These are phyloP conservation scores for Patellaria atrata DNA, from an alignment of 495 filamentous ascomycete species.

Conservation along the genomic window DNA sequence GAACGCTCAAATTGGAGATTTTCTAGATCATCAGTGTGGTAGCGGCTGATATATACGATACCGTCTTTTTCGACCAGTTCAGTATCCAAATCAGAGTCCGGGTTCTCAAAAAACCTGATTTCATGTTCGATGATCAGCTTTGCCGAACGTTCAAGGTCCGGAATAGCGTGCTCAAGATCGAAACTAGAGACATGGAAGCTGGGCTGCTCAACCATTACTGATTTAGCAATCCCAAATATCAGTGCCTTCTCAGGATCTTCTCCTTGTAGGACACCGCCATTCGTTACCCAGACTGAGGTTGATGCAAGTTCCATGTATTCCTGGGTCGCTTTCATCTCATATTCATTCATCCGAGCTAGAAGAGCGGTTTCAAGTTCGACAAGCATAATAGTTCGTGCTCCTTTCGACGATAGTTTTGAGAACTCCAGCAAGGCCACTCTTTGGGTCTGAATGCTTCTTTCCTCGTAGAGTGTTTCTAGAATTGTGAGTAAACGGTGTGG, in stretches of 20 bases:
- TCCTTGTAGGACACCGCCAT: conserved; percentile 2
- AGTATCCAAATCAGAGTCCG: too few species aligned
- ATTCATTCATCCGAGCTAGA: neutral
- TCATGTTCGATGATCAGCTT: neutral
- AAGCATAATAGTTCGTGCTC: neutral
- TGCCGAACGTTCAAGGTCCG: neutral
- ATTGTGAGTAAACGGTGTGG: too few species aligned
- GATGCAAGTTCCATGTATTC: neutral
- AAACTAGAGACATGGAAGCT: neutral
- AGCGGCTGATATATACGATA: conserved; percentile 17
- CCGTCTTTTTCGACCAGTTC: conserved; percentile 14
- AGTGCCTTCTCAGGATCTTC: neutral
- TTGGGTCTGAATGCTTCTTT: too few species aligned
- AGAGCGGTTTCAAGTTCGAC: neutral
- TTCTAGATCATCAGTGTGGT: conserved; percentile 14
- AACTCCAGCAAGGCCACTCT: too few species aligned
- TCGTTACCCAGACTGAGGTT: conserved; percentile 3
- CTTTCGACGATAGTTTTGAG: too few species aligned
- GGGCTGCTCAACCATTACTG: conserved; percentile 5
- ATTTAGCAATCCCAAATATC: neutral
- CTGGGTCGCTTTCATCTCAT: neutral
- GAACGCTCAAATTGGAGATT: too few species aligned
- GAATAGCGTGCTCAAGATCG: neutral
- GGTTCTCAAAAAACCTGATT: too few species aligned
- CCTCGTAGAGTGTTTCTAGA: too few species aligned